Conservation (phyloP, 1,284 basidiomycete species). For the Cerrena zonata region DNA sequence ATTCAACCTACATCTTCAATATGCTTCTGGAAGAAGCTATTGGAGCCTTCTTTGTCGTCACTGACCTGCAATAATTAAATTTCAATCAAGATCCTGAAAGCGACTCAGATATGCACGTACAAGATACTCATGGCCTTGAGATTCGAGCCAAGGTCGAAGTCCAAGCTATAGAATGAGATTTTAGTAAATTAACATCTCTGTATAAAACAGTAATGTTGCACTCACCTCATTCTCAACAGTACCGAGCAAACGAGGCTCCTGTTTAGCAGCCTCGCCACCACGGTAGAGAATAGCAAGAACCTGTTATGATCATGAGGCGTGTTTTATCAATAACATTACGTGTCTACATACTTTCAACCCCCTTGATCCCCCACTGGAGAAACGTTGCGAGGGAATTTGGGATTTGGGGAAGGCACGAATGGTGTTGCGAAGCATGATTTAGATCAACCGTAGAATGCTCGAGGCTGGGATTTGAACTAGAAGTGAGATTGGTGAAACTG, state of each 20-base stretch:
- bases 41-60: slow-evolving; percentile 78
- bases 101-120: slow-evolving; percentile 28
- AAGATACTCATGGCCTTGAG: slow-evolving; percentile 70
- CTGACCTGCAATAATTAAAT: slow-evolving; percentile 29
- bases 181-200: background rate
- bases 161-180: slow-evolving; percentile 30
- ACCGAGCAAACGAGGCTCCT: slow-evolving; percentile 83
- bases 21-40: slow-evolving; percentile 82
- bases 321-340: too few relatives aligned
- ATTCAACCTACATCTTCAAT: slow-evolving; percentile 63
- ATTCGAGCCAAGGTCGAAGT: slow-evolving; percentile 60
- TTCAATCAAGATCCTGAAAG: background rate
- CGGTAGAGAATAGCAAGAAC: slow-evolving; percentile 74
- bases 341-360: too few relatives aligned
- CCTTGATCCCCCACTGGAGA: too few relatives aligned
- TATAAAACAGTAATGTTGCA: background rate
- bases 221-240: slow-evolving; percentile 78
- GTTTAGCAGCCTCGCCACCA: slow-evolving; percentile 65
- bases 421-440: too few relatives aligned
- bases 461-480: too few relatives aligned
- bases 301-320: too few relatives aligned
- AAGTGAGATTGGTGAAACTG: too few relatives aligned
- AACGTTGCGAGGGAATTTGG: too few relatives aligned
- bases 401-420: too few relatives aligned
- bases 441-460: too few relatives aligned